phyloP scores from a whole-genome alignment of 2,329 filamentous ascomycete species.

The Cordyceps javanica region DNA sequence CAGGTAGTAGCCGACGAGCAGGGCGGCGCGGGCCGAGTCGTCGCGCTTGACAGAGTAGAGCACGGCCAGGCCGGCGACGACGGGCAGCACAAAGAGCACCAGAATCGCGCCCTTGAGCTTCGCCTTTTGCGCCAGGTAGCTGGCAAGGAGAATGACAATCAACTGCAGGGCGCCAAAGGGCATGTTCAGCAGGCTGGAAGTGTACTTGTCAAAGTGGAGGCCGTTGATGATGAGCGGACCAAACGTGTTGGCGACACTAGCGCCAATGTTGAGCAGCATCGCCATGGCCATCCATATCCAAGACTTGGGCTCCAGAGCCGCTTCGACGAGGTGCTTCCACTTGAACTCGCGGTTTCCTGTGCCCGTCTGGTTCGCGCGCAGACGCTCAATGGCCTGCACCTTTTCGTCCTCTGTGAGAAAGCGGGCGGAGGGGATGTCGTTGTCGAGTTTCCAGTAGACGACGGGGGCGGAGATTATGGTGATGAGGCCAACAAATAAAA shows the following conservation, averaged over 20 bases:
- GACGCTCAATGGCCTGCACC: slow-evolving; percentile 61
- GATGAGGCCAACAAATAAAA: slow-evolving; percentile 55
- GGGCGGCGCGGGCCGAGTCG: slow-evolving; percentile 32
- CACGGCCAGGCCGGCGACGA: slow-evolving; percentile 53
- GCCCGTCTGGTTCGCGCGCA: slow-evolving; percentile 69
- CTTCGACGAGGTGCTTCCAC: slow-evolving; percentile 54
- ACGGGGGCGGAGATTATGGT: slow-evolving; percentile 53
- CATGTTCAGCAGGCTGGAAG: slow-evolving; percentile 57
- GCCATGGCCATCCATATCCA: slow-evolving; percentile 57
- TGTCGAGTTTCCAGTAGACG: slow-evolving; percentile 54
- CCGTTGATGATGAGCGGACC: slow-evolving; percentile 57
- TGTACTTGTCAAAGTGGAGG: slow-evolving; percentile 53
- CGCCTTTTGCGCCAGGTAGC: slow-evolving; percentile 51
- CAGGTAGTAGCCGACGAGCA: slow-evolving; percentile 59
- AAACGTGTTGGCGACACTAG: slow-evolving; percentile 58
- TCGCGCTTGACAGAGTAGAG: slow-evolving; percentile 46
- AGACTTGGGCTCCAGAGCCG: slow-evolving; percentile 42
- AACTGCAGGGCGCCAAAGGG: slow-evolving; percentile 59
- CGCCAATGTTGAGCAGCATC: slow-evolving; percentile 58
- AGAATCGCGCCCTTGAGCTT: slow-evolving; percentile 53
- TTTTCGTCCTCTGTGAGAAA: slow-evolving; percentile 61
- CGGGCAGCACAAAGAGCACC: slow-evolving; percentile 47
- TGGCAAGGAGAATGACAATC: slow-evolving; percentile 50
- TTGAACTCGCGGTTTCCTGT: slow-evolving; percentile 66
- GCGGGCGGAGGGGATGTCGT: slow-evolving; percentile 48